phyloP scores from a whole-genome alignment of 2,329 filamentous ascomycete genomes.

The Fusarium domesticum region DNA sequence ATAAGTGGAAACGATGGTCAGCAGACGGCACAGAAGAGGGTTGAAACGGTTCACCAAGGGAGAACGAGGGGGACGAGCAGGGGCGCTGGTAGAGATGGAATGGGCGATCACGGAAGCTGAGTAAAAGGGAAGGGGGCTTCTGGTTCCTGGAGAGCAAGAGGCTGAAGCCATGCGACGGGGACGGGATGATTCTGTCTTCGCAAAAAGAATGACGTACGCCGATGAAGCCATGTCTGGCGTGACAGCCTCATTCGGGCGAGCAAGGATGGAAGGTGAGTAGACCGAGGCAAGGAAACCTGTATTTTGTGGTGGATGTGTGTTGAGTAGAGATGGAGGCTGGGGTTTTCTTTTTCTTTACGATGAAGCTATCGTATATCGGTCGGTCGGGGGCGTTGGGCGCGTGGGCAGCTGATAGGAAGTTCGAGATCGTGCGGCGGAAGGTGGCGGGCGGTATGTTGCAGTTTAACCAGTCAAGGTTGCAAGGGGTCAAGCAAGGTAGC shows the following conservation, averaged over 20 bases:
- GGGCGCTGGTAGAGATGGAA: conserved; percentile 8
- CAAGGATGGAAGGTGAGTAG: conserved; percentile 21
- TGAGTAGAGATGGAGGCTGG: conserved; percentile 2
- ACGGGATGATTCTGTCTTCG: conserved; percentile 11
- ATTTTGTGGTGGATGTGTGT: conserved; percentile 18
- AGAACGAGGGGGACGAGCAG: conserved; percentile 11
- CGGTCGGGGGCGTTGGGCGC: conserved; percentile 3
- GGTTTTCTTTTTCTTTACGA: conserved; percentile 8
- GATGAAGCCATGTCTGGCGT: conserved; percentile 29
- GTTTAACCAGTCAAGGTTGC: no score
- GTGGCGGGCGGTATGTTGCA: no score
- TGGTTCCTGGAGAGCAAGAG: not conserved
- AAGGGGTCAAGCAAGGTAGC: conserved; percentile 4
- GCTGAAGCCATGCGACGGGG: not conserved
- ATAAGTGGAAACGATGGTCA: conserved; percentile 22
- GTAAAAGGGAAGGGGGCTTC: conserved; percentile 12
- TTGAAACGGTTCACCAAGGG: conserved; percentile 6
- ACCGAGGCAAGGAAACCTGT: conserved; percentile 23
- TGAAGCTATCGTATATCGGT: conserved; percentile 26
- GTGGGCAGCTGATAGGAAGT: conserved; percentile 7
- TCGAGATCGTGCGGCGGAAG: conserved; percentile 7
- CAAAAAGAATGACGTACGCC: conserved; percentile 27
- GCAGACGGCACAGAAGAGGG: no score
- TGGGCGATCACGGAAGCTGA: conserved; percentile 14
- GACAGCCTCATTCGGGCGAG: conserved; percentile 29